These are phyloP conservation scores for Penicillium sp. DNA, from an alignment of 2,329 filamentous ascomycete genomes.

Conservation along the genomic window DNA sequence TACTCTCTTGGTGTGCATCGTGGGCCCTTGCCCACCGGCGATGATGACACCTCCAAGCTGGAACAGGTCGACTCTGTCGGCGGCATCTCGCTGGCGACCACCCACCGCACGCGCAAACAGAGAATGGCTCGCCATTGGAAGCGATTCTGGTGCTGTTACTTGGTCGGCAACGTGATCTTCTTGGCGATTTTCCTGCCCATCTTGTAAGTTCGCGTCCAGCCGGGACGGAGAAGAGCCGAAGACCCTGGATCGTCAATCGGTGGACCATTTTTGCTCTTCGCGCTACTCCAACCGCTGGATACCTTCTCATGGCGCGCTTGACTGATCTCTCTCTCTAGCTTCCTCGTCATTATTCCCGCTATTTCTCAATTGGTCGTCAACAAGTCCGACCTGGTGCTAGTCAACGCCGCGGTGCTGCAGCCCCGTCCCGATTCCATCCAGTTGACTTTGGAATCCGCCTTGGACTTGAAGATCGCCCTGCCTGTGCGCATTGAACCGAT, in stretches of 20 bases:
- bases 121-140: constrained; percentile 41
- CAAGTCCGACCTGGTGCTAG: constrained; percentile 42
- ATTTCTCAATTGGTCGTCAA: constrained; percentile 46
- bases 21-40: constrained; percentile 30
- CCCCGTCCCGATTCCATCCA: constrained; percentile 38
- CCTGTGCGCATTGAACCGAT: constrained; percentile 44
- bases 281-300: neutral
- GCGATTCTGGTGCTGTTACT: constrained; percentile 46
- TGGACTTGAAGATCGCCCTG: constrained; percentile 42
- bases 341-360: constrained; percentile 46
- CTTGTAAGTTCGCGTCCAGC: constrained; percentile 37
- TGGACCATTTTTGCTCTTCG: neutral
- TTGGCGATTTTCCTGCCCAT: constrained; percentile 46
- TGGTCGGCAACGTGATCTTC: constrained; percentile 40
- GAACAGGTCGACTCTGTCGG: constrained; percentile 36
- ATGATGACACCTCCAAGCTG: constrained; percentile 26
- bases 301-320: neutral
- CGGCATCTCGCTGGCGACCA: constrained; percentile 33
- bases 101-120: constrained; percentile 30
- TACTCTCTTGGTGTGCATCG: constrained; percentile 38
- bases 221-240: neutral
- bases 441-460: constrained; percentile 40
- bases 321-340: constrained; percentile 31
- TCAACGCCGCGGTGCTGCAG: constrained; percentile 40
- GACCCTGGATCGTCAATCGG: neutral